A percentile compares a stretch with the other conserved stretches of the same genome.
Conservation (phyloP, 2,329 filamentous ascomycete species). For the Fusarium tuaranense region DNA sequence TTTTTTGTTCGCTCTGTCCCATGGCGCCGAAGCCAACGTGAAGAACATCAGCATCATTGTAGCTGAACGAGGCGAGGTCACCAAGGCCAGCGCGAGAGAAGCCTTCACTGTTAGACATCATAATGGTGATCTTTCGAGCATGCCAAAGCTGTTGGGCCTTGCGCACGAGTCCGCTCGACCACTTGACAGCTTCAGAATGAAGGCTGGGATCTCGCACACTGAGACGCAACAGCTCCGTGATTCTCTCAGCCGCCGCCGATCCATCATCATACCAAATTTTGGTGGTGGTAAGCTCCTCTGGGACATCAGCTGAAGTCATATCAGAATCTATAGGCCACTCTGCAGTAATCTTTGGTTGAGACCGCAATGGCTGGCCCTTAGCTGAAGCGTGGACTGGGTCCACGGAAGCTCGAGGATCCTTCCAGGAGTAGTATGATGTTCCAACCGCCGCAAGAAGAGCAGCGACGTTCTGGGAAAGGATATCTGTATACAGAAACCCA, state of each 20-base stretch:
- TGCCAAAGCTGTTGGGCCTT: not conserved
- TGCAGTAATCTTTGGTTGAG: not conserved
- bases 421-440: conserved; percentile 25
- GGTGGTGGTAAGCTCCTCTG: not conserved
- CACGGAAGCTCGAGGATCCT: not conserved
- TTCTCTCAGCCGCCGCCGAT: not conserved
- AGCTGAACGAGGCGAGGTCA: not conserved
- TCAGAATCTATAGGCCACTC: not conserved
- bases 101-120: not conserved
- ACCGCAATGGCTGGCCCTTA: not conserved
- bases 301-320: not conserved
- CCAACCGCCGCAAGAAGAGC: conserved; percentile 17
- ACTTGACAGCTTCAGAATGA: not conserved
- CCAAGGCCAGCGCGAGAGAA: not conserved
- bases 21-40: conserved; percentile 3
- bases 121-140: not conserved
- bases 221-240: not conserved
- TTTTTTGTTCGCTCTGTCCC: conserved; percentile 1
- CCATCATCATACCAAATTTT: not conserved
- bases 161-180: not conserved
- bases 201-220: not conserved
- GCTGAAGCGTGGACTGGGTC: not conserved
- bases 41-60: not conserved
- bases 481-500: conserved; percentile 16
- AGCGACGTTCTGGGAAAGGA: conserved; percentile 21